Base-by-base conservation (phyloP, 805 yeast genomes). In the Metschnikowia koreensis region DNA sequence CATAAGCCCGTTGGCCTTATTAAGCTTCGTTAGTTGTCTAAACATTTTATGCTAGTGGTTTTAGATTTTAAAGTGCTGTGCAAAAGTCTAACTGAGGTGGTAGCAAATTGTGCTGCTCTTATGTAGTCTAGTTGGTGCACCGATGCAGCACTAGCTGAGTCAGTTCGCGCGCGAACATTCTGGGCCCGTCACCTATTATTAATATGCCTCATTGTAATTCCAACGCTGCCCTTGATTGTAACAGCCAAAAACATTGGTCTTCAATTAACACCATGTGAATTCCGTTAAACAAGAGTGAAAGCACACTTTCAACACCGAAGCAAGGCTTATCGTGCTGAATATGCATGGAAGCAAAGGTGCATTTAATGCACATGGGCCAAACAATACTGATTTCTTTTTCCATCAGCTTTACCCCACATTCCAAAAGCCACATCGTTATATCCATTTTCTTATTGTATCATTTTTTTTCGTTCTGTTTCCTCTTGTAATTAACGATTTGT, bases 121-220 rank as follows among this genome's bases (percentile, higher is more conserved):
- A 49, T 34, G 52, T 44, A 9, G 22, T 22, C 22, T 22, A 22
- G 41, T 8, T 49, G 52, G 52, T 49, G 52, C 46, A 49, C 52
- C 41, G 52, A 42, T 36, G 48, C 29, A 29, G 39, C 13, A 12
- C 2, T 6, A 17, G 38, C 16, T 39, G 9, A 37, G 17, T 16
- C 31, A 43, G 44, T 29, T 22, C 36, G 29, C 36, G 37, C 36
- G 36, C 44, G 44, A 41, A 33, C 38, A 26, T 33, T 33, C 39
- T 34, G 38, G 38, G 36, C 41, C 34, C 16, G 46, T 39, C 17
- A 33, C 38, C 33, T 33, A 43, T 43, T 43, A 43, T 33, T 43
- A 43, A 43, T 33, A 15, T 17, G 10, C 11, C 22, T 3, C 4
- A 22, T 22, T 22, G 22, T 22, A 22, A 22, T 22, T 22, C 22